These are phyloP conservation scores for Fusarium sambucinum DNA, from an alignment of 2,329 filamentous ascomycete species.

Conservation along the genomic window DNA sequence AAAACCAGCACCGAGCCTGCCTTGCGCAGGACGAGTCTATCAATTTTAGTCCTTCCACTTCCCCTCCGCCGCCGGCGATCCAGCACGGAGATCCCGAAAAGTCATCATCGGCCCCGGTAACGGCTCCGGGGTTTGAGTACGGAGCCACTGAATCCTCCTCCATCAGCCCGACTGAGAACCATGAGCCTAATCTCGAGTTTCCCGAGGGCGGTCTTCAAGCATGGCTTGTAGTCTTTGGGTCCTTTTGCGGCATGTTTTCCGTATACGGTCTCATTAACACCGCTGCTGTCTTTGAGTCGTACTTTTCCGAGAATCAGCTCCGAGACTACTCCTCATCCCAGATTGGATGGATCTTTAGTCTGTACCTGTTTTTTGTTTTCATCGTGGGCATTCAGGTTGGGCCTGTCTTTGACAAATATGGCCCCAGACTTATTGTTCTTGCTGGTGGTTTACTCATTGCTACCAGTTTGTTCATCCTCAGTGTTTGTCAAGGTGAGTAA, in stretches of 20 bases:
- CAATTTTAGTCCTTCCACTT: not conserved
- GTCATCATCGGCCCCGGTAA: not conserved
- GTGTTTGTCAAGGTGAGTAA: slow-evolving; percentile 65
- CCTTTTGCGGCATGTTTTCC: slow-evolving; percentile 74
- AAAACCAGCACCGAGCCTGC: slow-evolving; percentile 41
- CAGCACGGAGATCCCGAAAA: slow-evolving; percentile 24
- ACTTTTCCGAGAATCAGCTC: slow-evolving; percentile 79
- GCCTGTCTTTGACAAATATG: slow-evolving; percentile 82
- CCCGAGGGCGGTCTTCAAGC: slow-evolving; percentile 73
- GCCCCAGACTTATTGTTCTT: slow-evolving; percentile 75
- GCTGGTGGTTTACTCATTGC: slow-evolving; percentile 72
- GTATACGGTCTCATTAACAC: slow-evolving; percentile 76
- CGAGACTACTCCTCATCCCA: slow-evolving; percentile 72
- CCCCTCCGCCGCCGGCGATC: not conserved
- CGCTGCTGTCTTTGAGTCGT: slow-evolving; percentile 72
- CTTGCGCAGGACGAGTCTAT: slow-evolving; percentile 23
- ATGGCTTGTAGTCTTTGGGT: slow-evolving; percentile 79
- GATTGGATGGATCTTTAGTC: slow-evolving; percentile 88
- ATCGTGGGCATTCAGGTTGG: slow-evolving; percentile 86
- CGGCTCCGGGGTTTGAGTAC: slow-evolving; percentile 27
- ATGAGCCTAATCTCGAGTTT: slow-evolving; percentile 21
- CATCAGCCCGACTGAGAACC: not conserved
- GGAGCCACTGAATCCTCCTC: slow-evolving; percentile 14
- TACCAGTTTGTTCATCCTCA: slow-evolving; percentile 73
- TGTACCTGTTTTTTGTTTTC: slow-evolving; percentile 85